Conservation (phyloP, 2,329 filamentous ascomycete species). For the Blastomyces gilchristii region DNA sequence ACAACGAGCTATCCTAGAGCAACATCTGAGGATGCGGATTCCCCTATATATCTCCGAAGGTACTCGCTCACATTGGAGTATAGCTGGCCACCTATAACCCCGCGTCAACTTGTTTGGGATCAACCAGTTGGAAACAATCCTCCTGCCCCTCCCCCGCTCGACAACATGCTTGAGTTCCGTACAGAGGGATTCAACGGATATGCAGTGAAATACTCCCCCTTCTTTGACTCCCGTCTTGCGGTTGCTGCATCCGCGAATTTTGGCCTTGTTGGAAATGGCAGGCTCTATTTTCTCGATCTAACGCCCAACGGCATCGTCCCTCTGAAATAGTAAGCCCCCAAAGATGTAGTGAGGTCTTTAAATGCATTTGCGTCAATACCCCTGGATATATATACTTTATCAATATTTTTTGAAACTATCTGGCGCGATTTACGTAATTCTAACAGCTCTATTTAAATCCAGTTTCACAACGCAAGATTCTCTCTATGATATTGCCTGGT, state of each 20-base stretch:
- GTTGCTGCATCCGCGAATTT: conserved; percentile 90
- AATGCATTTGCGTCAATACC: not conserved
- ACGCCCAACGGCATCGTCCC: conserved; percentile 74
- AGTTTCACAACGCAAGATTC: conserved; percentile 97
- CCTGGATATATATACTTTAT: not conserved
- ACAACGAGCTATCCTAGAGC: not conserved
- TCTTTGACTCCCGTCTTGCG: conserved; percentile 89
- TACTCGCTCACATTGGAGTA: not conserved
- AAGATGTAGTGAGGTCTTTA: not conserved
- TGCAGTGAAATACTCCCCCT: conserved; percentile 95
- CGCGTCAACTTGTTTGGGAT: not conserved
- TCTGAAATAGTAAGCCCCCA: conserved; percentile 59
- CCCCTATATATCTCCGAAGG: not conserved
- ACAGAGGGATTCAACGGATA: conserved; percentile 93
- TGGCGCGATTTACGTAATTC: not conserved
- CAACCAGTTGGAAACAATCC: not conserved
- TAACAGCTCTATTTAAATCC: conserved; percentile 10
- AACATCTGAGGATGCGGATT: not conserved
- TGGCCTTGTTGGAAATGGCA: conserved; percentile 90
- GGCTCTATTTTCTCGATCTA: conserved; percentile 72
- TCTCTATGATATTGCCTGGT: conserved; percentile 91
- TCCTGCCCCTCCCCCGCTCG: conserved; percentile 9
- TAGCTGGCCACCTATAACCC: not conserved
- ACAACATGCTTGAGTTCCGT: conserved; percentile 78
- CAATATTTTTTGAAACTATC: not conserved